Base-by-base conservation (phyloP, 2,329 filamentous ascomycete genomes). In the Penicillium sumatraense region DNA sequence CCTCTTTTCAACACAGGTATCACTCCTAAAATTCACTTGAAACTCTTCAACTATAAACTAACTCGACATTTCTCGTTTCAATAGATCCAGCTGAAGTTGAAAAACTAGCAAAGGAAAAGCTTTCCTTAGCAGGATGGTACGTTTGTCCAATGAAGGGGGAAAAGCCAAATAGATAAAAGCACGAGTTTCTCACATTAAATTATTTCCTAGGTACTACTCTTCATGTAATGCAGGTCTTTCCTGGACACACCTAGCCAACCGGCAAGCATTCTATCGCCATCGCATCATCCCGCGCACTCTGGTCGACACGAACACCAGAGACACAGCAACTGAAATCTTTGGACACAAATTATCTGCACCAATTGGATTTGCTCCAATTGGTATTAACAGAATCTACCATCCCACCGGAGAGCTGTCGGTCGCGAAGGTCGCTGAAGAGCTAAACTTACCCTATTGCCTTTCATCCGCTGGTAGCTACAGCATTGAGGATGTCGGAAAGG, bases 311-410 rank as follows among this genome's bases (percentile, higher is more conserved):
- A 85, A 83, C 64, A 71, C 70, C 27, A 81, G 84, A 33, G 84
- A 87, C 62, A 86, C 83, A 1, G 71, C 72, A 1, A 83, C 83
- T 11, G 74, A 72, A 3, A 83, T 89, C 57, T 88, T 87, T 68
- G 82, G 85, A 13, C 83, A 87, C 68, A 77, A 78, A 46, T 80
- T 85, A 13, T 75, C 80, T 2, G 84, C 84, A 0, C 85, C 86
- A 0, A 82, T 88, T 48, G 84, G 83, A n/a, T 86, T 88, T 63
- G 83, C 85, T 0, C 85, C 85, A 0, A 81, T 88, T 24, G 85
- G 86, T 4, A 87, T 88, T 61, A 87, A 88, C 73, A 82, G 83
- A 58, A 88, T 88, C 62, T 88, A 87, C 72, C 79, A 88, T 61
- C 77, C 80, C 0, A 66, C 72, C 0, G 85, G 82, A 35, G 86